Evolutionary conservation across 2,329 filamentous ascomycete species (phyloP), one percentile per base, ranked within the genome.

Genomic region (Colletotrichum costaricense): DNA sequence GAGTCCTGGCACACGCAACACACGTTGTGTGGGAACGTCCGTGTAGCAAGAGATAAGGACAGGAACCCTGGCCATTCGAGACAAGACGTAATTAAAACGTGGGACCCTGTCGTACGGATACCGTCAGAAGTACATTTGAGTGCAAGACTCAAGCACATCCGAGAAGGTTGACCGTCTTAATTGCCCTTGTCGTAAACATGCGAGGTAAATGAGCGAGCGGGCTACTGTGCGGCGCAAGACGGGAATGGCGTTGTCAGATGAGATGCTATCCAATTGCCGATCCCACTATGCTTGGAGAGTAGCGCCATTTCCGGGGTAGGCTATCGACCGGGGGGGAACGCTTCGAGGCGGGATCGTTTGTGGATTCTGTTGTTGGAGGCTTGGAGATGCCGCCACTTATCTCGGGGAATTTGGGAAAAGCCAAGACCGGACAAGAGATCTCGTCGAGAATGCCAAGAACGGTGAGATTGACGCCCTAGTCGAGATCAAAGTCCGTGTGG

Each of bases 31-130:
- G 16, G 30, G 22, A 12, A 2, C 42, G 59, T 22, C 42, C 54
- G 42, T 33, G 59, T 59, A 24, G 57, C 28, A 42, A 30, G 14
- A 33, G 42, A 24, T 46, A 7, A 55, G 26, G 42, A 62, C 54
- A 52, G 70, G 70, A 60, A 7, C 56, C 55, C 66, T 60, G 28
- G n/a, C 33, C 5, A 24, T 28, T 16, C 22, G 11, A 49, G 3
- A 46, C 28, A 28, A n/a, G 35, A 35, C 46, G 54, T 33, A 71
- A 73, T 71, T 33, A 66, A 33, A 73, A 64, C 30, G 55, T 24
- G 49, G 58, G 26, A 56, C 56, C 66, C 66, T 42, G 38, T 56
- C n/a, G 33, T 24, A 72, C 58, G 54, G 24, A 58, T 52, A 63
- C 58, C 58, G 58, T 63, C 30, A 35, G 52, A 69, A 22, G 54